Conservation (phyloP, 192 early-diverging fungal species). For the Cladochytrium replicatum region DNA sequence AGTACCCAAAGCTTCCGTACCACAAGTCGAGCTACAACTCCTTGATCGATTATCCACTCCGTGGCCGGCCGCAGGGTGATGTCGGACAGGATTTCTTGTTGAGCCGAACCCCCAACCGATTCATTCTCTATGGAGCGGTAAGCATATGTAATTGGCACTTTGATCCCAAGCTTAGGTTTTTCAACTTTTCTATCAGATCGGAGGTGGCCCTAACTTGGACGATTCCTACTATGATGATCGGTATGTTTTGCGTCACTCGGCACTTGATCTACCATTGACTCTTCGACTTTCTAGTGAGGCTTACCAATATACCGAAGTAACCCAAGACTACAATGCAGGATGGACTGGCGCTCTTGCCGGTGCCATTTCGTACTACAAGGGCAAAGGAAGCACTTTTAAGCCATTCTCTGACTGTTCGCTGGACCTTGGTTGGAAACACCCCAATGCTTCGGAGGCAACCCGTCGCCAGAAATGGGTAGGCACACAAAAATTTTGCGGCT, state of each 20-base stretch:
- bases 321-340: conserved; percentile 24
- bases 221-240: conserved; percentile 18
- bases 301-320: conserved; percentile 23
- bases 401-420: conserved; percentile 8
- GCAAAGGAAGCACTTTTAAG: conserved; percentile 9
- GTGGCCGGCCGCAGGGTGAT: conserved; percentile 29
- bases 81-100: conserved; percentile 36
- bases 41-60: conserved; percentile 43
- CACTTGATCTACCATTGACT: no score
- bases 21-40: conserved; percentile 44
- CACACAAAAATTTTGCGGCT: no score
- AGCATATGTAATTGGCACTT: no score
- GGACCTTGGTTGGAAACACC: conserved; percentile 17
- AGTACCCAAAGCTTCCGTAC: conserved; percentile 37
- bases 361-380: conserved; percentile 10
- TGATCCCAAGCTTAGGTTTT: no score
- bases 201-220: conserved; percentile 10
- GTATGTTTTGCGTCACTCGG: no score
- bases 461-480: no score
- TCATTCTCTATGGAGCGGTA: conserved; percentile 34
- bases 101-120: conserved; percentile 27
- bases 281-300: no score
- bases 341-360: conserved; percentile 17
- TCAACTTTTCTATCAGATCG: no score
- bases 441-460: conserved; percentile 8